A percentile compares a stretch with the other conserved stretches of the same genome.
phyloP scores from a whole-genome alignment of 2,329 filamentous ascomycete species.

The Aspergillus viridinutans region DNA sequence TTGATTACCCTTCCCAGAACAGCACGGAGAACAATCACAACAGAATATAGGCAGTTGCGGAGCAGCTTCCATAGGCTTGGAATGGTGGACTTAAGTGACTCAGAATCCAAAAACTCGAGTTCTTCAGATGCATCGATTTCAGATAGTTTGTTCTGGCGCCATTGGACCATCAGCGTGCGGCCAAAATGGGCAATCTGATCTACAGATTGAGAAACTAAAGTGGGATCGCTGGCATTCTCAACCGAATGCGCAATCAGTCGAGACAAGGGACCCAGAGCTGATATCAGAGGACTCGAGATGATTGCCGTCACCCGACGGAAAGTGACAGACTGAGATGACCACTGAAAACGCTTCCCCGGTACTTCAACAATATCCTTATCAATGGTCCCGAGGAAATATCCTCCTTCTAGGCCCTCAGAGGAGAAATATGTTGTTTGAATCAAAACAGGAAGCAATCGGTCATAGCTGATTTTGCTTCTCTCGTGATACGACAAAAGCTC shows the following conservation, averaged over 20 bases:
- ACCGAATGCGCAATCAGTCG: constrained; percentile 59
- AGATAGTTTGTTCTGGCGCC: constrained; percentile 71
- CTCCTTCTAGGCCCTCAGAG: constrained; percentile 69
- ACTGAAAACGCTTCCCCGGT: constrained; percentile 56
- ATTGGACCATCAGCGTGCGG: constrained; percentile 62
- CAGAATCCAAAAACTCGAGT: constrained; percentile 56
- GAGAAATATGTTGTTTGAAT: constrained; percentile 65
- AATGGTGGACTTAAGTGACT: constrained; percentile 63
- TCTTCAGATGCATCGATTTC: constrained; percentile 68
- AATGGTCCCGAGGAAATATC: constrained; percentile 68
- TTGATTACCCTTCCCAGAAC: constrained; percentile 63
- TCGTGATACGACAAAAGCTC: constrained; percentile 62
- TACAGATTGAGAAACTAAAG: constrained; percentile 39
- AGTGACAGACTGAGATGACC: constrained; percentile 57
- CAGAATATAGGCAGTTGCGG: constrained; percentile 69
- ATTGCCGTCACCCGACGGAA: constrained; percentile 55
- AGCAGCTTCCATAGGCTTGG: constrained; percentile 71
- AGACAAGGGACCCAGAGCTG: constrained; percentile 60
- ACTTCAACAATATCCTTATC: constrained; percentile 62
- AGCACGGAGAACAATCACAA: constrained; percentile 70
- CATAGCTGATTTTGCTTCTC: constrained; percentile 59
- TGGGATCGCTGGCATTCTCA: constrained; percentile 51
- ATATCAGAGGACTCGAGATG: constrained; percentile 54
- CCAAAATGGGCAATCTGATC: constrained; percentile 67
- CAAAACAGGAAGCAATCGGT: constrained; percentile 65